Percentiles rank a stretch among this genome's conserved stretches.
phyloP scores from a whole-genome alignment of 257 asterid genomes.

The Jaltomata sinuosa region DNA sequence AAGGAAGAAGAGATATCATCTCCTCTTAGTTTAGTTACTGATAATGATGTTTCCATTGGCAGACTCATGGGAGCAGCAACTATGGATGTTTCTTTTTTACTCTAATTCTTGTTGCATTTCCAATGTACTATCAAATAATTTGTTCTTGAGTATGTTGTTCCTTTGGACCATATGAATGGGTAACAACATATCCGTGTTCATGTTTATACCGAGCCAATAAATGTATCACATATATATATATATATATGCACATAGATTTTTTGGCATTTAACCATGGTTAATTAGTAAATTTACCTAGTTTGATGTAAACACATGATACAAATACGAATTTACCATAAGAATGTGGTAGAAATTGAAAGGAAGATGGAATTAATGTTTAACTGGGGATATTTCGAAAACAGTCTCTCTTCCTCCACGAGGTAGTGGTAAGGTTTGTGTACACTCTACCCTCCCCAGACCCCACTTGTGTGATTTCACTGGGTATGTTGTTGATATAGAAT shows the following conservation, averaged over 20 bases:
- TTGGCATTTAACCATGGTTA: background rate
- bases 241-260: background rate
- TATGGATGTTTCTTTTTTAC: background rate
- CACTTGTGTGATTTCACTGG: too few species aligned
- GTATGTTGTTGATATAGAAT: too few species aligned
- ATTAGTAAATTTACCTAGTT: background rate
- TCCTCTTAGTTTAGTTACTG: background rate
- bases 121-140: background rate
- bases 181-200: background rate
- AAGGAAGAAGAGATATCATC: background rate
- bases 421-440: too few species aligned
- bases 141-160: background rate
- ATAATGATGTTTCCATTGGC: background rate
- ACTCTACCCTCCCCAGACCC: too few species aligned
- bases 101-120: background rate
- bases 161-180: background rate
- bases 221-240: background rate
- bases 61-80: conserved; percentile 25
- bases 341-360: background rate
- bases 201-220: background rate
- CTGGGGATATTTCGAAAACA: too few species aligned
- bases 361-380: too few species aligned
- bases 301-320: background rate
- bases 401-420: too few species aligned
- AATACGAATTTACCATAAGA: background rate